These are phyloP conservation scores for Sporisorium exsertum DNA, from an alignment of 1,284 basidiomycete genomes.

Conservation along the genomic window DNA sequence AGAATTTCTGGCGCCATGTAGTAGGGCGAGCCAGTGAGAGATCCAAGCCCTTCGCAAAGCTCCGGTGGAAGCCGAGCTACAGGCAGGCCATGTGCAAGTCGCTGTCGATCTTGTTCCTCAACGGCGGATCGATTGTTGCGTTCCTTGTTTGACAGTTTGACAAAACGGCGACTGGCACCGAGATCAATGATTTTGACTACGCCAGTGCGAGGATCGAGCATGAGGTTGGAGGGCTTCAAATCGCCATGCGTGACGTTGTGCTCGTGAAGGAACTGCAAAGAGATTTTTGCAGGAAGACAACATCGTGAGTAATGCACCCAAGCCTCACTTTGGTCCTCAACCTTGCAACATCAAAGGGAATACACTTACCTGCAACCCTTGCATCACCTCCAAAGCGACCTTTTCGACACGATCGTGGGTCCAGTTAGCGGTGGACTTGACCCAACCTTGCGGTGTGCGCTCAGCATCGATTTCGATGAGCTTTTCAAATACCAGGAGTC, in stretches of 20 bases:
- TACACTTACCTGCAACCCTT: slow-evolving; percentile 47
- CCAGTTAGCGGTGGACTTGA: slow-evolving; percentile 43
- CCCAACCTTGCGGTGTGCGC: slow-evolving; percentile 47
- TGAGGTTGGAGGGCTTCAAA: slow-evolving; percentile 61
- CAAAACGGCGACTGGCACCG: slow-evolving; percentile 57
- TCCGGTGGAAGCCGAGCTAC: slow-evolving; percentile 21
- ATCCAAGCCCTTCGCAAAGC: slow-evolving; percentile 57
- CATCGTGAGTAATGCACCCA: neutral
- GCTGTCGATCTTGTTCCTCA: slow-evolving; percentile 49
- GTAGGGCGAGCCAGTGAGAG: slow-evolving; percentile 61
- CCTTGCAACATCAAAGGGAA: neutral
- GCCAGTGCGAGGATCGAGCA: slow-evolving; percentile 57
- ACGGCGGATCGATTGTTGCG: slow-evolving; percentile 52
- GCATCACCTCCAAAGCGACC: slow-evolving; percentile 46
- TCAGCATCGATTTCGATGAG: slow-evolving; percentile 57
- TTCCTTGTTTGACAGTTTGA: slow-evolving; percentile 48
- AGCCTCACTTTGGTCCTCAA: neutral
- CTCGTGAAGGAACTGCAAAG: slow-evolving; percentile 43
- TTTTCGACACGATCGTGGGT: slow-evolving; percentile 50
- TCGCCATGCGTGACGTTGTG: slow-evolving; percentile 61
- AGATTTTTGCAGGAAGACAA: neutral
- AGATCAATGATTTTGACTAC: slow-evolving; percentile 60
- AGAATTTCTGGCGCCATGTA: slow-evolving; percentile 64
- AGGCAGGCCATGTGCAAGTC: slow-evolving; percentile 7
- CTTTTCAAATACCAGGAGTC: slow-evolving; percentile 57